Base-by-base conservation (phyloP, 2,329 filamentous ascomycete genomes). In the Sporothrix humicola region DNA sequence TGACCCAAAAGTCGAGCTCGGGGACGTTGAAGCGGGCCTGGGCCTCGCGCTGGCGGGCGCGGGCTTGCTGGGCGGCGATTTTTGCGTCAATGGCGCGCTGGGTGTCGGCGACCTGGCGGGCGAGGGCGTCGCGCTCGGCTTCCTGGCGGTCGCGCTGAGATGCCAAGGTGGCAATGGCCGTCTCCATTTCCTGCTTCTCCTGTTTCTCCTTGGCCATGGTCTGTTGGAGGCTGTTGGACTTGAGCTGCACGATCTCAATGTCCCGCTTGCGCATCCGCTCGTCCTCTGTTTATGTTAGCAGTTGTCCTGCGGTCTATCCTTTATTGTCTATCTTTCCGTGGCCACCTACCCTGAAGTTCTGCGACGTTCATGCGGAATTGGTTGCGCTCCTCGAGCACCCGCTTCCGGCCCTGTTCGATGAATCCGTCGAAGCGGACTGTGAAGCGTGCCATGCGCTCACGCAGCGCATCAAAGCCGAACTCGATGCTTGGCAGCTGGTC, bases 1-100 rank as follows among this genome's bases (percentile, higher is more conserved):
- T 92, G 81, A 97, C 93, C 96, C 96, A 99, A 81, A 98, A 98
- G 77, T 95, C 93, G 63, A 99, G 87, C 84, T 99, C 96, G 0
- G 96, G 96, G 59, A 93, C 89, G 82, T 99, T 98, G 82, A 95
- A 93, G 48, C 94, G 89, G 72, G 92, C 89, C 83, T 98, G 95
- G 1, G 91, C 88, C 78, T 97, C 93, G 52, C 97, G 86, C 77
- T 93, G 90, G 75, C 89, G 87, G 66, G 92, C 90, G 80, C 93
- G 90, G 76, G 89, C 88, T 70, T 90, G 86, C 82, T 94, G 92
- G 13, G 91, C 90, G n/a, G 91, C 91, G 26, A 92, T 83, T 56
- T 89, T 87, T 44, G 88, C 85, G 72, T 92, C 90, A 76, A 95
- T 94, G 72, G 90, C 88, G 73, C 86, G 87, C 79, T 94, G 91